phyloP scores from a whole-genome alignment of 2,329 filamentous ascomycete genomes.

The Colletotrichum cereale region DNA sequence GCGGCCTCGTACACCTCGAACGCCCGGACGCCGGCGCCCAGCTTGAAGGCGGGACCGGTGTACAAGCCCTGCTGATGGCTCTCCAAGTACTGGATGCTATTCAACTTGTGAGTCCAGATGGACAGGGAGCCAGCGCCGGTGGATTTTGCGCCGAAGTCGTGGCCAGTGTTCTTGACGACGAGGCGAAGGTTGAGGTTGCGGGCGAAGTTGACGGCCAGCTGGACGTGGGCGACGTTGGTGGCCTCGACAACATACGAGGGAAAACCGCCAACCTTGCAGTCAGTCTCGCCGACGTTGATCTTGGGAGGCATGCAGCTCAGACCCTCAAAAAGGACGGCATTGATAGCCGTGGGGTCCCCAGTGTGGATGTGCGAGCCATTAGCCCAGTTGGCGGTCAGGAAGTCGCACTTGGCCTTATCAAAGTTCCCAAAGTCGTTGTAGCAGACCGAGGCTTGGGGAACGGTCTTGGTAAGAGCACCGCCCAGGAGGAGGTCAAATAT shows the following conservation, averaged over 20 bases:
- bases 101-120: conserved; percentile 66
- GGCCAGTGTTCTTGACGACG: conserved; percentile 56
- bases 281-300: conserved; percentile 34
- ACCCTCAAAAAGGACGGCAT: conserved; percentile 46
- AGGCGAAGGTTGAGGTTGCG: conserved; percentile 58
- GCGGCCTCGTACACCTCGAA: conserved; percentile 62
- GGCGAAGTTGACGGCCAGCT: conserved; percentile 55
- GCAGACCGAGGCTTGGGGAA: conserved; percentile 50
- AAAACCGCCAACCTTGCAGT: conserved; percentile 36
- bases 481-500: conserved; percentile 53
- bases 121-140: conserved; percentile 64
- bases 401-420: conserved; percentile 48
- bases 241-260: conserved; percentile 51
- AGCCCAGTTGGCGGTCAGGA: conserved; percentile 48
- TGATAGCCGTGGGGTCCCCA: conserved; percentile 46
- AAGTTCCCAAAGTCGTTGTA: conserved; percentile 50
- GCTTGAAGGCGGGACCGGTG: conserved; percentile 40
- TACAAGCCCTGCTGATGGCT: conserved; percentile 38
- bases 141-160: conserved; percentile 61
- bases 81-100: conserved; percentile 45
- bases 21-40: conserved; percentile 65
- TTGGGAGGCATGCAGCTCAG: conserved; percentile 45
- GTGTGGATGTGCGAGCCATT: conserved; percentile 45
- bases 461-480: conserved; percentile 47
- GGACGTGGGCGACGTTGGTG: conserved; percentile 50